Percentiles rank a stretch among this genome's conserved stretches.
Evolutionary conservation across 2,329 filamentous ascomycete genomes (phyloP).

Genomic region (Talaromyces sp.): DNA sequence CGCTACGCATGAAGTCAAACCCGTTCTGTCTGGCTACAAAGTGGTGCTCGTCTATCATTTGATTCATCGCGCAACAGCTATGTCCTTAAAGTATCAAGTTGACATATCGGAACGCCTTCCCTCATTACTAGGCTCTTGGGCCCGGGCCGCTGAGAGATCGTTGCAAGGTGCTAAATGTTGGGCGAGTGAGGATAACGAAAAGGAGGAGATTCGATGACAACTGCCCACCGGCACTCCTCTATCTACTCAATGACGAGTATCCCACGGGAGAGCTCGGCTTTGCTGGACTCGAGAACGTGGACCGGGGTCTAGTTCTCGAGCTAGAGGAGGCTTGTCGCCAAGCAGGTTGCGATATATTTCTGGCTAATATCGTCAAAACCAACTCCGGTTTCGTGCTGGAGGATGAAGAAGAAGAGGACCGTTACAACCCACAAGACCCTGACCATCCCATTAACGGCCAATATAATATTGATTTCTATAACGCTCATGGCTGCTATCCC

Average conservation of each 20-base stretch:
- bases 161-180: not conserved
- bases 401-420: too few relatives aligned
- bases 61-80: not conserved
- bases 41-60: not conserved
- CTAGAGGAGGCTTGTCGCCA: not conserved
- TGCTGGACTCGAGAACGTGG: not conserved
- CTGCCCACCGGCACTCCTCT: not conserved
- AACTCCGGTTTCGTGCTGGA: not conserved
- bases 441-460: too few relatives aligned
- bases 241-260: not conserved
- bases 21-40: not conserved
- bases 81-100: not conserved
- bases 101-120: not conserved
- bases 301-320: not conserved
- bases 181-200: too few relatives aligned
- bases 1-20: not conserved
- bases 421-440: too few relatives aligned
- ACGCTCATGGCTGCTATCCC: too few relatives aligned
- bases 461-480: too few relatives aligned
- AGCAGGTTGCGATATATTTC: not conserved
- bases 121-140: not conserved
- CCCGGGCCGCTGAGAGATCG: not conserved
- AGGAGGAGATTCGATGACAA: not conserved
- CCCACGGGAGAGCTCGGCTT: not conserved
- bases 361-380: not conserved